Conservation (phyloP, 2,329 filamentous ascomycete genomes). For the Aaosphaeria pasadenensis region DNA sequence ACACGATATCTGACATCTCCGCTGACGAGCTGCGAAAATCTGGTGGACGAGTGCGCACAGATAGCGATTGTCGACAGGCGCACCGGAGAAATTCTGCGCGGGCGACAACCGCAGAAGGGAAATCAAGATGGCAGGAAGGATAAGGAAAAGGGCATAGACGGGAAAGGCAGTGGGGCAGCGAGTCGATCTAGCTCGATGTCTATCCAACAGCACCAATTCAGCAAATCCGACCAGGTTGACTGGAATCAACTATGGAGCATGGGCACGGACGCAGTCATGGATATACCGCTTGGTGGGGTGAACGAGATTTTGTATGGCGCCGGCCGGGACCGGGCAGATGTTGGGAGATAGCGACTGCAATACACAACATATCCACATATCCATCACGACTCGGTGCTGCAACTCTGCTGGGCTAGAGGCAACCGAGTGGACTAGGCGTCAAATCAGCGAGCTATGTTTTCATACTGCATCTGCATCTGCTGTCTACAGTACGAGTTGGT, state of each 20-base stretch:
- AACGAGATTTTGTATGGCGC: slow-evolving; percentile 90
- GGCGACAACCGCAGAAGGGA: slow-evolving; percentile 14
- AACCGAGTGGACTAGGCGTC: too few species aligned
- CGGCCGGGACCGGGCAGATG: slow-evolving; percentile 7
- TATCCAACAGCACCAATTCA: slow-evolving; percentile 29
- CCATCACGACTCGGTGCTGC: background rate
- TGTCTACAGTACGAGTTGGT: too few species aligned
- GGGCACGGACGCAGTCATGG: slow-evolving; percentile 95
- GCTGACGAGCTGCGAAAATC: slow-evolving; percentile 76
- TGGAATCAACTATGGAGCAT: slow-evolving; percentile 87
- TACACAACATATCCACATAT: too few species aligned
- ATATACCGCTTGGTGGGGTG: slow-evolving; percentile 90
- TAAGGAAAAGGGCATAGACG: slow-evolving; percentile 25
- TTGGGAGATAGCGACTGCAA: too few species aligned
- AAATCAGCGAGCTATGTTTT: too few species aligned
- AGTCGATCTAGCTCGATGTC: slow-evolving; percentile 25
- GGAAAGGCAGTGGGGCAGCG: slow-evolving; percentile 35
- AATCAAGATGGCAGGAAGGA: slow-evolving; percentile 26
- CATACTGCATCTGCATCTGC: too few species aligned
- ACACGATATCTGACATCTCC: slow-evolving; percentile 82
- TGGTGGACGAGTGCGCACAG: slow-evolving; percentile 87
- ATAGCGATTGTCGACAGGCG: slow-evolving; percentile 72
- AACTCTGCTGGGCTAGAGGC: background rate
- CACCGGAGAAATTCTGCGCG: slow-evolving; percentile 58
- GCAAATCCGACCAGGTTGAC: slow-evolving; percentile 49